Evolutionary conservation across 225 moss, liverwort and hornwort genomes (phyloP).

Genomic region (Bryoerythrophyllum caledonicum): DNA sequence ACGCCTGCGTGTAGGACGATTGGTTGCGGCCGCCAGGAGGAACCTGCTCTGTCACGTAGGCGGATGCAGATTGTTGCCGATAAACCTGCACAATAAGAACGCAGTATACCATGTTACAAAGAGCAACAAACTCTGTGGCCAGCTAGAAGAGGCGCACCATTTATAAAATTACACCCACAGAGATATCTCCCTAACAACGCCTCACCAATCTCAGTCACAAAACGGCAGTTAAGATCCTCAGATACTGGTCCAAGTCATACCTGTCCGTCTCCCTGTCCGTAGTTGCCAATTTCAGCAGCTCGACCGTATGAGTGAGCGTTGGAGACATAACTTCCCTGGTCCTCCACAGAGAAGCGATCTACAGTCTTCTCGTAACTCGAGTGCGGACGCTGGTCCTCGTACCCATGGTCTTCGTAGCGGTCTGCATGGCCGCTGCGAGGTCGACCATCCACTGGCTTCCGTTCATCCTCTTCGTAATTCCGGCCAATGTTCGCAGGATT

Average conservation of each 20-base stretch:
- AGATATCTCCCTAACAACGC: neutral
- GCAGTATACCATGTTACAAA: constrained; percentile 6
- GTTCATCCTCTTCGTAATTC: constrained; percentile 99
- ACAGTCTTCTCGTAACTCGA: constrained; percentile 61
- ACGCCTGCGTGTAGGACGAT: constrained; percentile 62
- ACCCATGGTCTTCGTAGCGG: constrained; percentile 79
- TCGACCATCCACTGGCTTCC: constrained; percentile 92
- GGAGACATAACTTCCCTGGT: constrained; percentile 59
- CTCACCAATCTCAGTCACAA: constrained; percentile 2
- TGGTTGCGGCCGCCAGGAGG: constrained; percentile 62
- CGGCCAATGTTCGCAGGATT: constrained; percentile 99
- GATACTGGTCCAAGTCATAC: constrained; percentile 21
- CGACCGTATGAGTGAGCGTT: constrained; percentile 47
- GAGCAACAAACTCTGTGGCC: neutral
- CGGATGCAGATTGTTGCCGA: constrained; percentile 55
- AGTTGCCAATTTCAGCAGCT: constrained; percentile 59
- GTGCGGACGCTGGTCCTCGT: constrained; percentile 76
- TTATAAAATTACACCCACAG: neutral
- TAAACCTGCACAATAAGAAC: constrained; percentile 37
- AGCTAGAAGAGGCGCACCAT: neutral
- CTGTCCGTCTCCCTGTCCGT: constrained; percentile 75
- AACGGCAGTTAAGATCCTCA: neutral
- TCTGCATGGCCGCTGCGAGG: constrained; percentile 90
- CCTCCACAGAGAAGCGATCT: constrained; percentile 78
- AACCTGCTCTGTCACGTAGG: constrained; percentile 55